A percentile compares a stretch with the other conserved stretches of the same genome.
These are phyloP conservation scores for Plasmodium cynomolgi DNA, from an alignment of 169 alveolate species.

Conservation along the genomic window DNA sequence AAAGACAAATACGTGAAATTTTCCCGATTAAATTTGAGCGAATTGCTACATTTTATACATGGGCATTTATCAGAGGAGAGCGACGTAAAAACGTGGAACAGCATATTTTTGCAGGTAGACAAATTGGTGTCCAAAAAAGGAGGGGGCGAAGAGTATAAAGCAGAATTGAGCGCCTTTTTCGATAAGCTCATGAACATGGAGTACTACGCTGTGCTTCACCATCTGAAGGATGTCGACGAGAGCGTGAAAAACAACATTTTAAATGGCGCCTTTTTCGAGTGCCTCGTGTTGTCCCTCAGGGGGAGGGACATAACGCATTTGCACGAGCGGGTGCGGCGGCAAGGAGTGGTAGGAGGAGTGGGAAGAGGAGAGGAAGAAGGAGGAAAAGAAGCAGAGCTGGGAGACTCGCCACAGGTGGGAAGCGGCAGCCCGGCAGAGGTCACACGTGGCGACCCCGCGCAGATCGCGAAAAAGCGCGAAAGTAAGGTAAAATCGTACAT, in stretches of 20 bases:
- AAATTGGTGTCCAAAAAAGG: slow-evolving; percentile 41
- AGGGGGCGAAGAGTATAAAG: slow-evolving; percentile 27
- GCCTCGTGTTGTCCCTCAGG: slow-evolving; percentile 21
- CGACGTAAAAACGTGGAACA: slow-evolving; percentile 31
- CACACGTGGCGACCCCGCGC: not conserved
- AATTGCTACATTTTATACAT: slow-evolving; percentile 19
- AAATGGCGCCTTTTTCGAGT: slow-evolving; percentile 39
- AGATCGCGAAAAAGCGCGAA: not conserved
- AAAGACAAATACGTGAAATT: slow-evolving; percentile 28
- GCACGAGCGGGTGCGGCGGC: not conserved
- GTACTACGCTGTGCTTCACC: slow-evolving; percentile 14
- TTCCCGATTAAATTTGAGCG: slow-evolving; percentile 31
- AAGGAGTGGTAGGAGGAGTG: not conserved
- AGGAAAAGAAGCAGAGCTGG: not conserved
- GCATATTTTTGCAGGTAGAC: slow-evolving; percentile 46
- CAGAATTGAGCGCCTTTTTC: slow-evolving; percentile 26
- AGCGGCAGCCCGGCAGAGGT: not conserved
- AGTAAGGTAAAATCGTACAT: slow-evolving; percentile 46
- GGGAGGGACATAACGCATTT: slow-evolving; percentile 34
- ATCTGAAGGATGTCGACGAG: slow-evolving; percentile 51
- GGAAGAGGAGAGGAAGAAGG: not conserved
- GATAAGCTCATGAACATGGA: slow-evolving; percentile 10
- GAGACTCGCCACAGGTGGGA: not conserved
- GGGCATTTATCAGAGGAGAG: slow-evolving; percentile 4
- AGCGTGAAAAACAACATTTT: slow-evolving; percentile 25